phyloP scores from a whole-genome alignment of 2,329 filamentous ascomycete genomes.

The Apiospora phragmitis region DNA sequence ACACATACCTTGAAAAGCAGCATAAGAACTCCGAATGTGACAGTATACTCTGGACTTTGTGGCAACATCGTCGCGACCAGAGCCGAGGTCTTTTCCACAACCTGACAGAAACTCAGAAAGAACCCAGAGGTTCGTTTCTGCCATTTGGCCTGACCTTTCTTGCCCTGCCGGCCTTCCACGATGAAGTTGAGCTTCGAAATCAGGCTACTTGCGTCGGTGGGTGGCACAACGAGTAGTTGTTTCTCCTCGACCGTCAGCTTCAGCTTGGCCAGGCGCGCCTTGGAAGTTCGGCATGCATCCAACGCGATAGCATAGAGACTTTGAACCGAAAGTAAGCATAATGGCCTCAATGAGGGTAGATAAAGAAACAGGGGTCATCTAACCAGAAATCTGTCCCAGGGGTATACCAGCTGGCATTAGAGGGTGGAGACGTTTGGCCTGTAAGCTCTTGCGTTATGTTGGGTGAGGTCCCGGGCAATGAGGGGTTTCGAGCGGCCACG shows the following conservation, averaged over 20 bases:
- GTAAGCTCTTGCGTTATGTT: neutral
- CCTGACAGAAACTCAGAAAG: neutral
- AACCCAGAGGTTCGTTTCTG: neutral
- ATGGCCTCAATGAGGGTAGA: too few relatives aligned
- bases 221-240: neutral
- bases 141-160: neutral
- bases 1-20: neutral
- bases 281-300: neutral
- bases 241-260: neutral
- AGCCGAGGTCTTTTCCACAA: neutral
- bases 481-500: neutral
- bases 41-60: neutral
- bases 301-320: neutral
- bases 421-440: neutral
- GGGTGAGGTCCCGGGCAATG: neutral
- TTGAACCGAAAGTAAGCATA: neutral
- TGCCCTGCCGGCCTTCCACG: neutral
- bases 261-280: neutral
- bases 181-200: neutral
- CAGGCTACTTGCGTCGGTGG: neutral
- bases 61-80: neutral
- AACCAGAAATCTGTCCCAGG: neutral
- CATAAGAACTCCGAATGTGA: neutral
- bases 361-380: neutral
- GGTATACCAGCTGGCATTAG: neutral